Percentiles rank a stretch among this genome's conserved stretches.
Evolutionary conservation across 2,329 filamentous ascomycete species (phyloP).

Genomic region (Drechslerella dactyloides): DNA sequence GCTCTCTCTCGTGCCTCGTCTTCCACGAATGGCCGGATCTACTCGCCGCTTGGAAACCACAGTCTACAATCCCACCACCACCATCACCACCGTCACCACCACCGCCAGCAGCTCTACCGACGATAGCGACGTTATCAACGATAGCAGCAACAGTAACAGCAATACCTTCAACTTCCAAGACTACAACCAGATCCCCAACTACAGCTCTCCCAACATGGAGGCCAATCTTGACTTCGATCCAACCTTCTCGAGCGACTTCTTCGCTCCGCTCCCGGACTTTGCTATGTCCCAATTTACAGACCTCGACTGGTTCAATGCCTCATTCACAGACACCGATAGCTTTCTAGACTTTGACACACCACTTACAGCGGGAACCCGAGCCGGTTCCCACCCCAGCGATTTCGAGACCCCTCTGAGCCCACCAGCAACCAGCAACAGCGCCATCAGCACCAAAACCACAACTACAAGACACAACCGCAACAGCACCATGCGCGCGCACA

Average conservation of each 20-base stretch:
- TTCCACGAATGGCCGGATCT: constrained; percentile 50
- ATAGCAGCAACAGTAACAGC: constrained; percentile 2
- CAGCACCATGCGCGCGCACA: constrained; percentile 15
- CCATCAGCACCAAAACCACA: constrained; percentile 1
- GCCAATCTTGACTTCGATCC: constrained; percentile 25
- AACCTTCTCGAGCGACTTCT: constrained; percentile 29
- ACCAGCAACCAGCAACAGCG: constrained; percentile 16
- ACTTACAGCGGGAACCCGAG: constrained; percentile 21
- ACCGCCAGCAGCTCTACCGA: background rate
- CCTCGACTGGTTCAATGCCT: constrained; percentile 25
- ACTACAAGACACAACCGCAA: constrained; percentile 10
- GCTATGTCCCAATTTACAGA: constrained; percentile 21
- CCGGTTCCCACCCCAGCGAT: constrained; percentile 18
- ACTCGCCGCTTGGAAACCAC: constrained; percentile 24
- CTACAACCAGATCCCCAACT: background rate
- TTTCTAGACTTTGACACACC: constrained; percentile 30
- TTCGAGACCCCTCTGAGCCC: constrained; percentile 13
- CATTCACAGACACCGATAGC: constrained; percentile 22
- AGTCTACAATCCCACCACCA: background rate
- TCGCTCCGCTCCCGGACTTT: constrained; percentile 15
- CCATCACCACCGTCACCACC: constrained; percentile 1
- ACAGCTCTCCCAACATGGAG: constrained; percentile 35
- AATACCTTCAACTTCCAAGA: background rate
- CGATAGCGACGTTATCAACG: background rate
- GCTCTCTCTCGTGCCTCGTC: constrained; percentile 7